These are phyloP conservation scores for Solanum hybrid DNA, from an alignment of 305 asterid genomes.

Conservation along the genomic window DNA sequence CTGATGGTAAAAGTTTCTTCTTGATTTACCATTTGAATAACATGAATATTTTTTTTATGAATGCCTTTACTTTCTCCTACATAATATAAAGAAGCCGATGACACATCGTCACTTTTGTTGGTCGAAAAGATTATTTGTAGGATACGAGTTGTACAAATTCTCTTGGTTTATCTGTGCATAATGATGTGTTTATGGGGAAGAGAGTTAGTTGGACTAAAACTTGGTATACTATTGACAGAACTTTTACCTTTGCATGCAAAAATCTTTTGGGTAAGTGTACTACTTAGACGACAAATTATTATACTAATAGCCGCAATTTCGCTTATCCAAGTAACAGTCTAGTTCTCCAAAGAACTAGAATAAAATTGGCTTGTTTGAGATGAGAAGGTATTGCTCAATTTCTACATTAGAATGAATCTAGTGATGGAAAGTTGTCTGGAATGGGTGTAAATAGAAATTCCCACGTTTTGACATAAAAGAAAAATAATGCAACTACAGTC, in stretches of 20 bases:
- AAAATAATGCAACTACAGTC: background rate
- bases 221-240: background rate
- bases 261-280: background rate
- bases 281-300: background rate
- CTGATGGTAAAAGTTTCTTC: slow-evolving; percentile 49
- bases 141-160: background rate
- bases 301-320: background rate
- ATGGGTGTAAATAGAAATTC: background rate
- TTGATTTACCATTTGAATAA: background rate
- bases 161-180: background rate
- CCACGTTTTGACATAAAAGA: background rate
- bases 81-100: background rate
- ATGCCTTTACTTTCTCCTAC: background rate
- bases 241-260: background rate
- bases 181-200: background rate
- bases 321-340: background rate
- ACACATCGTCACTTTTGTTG: background rate
- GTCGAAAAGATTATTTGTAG: background rate
- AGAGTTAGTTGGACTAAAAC: background rate
- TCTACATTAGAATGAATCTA: background rate
- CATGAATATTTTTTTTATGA: background rate
- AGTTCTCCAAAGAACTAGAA: background rate
- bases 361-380: background rate
- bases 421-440: background rate
- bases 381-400: background rate